These are phyloP conservation scores for Sphagnum fallax DNA, from an alignment of 228 moss, liverwort and hornwort species.

Conservation along the genomic window DNA sequence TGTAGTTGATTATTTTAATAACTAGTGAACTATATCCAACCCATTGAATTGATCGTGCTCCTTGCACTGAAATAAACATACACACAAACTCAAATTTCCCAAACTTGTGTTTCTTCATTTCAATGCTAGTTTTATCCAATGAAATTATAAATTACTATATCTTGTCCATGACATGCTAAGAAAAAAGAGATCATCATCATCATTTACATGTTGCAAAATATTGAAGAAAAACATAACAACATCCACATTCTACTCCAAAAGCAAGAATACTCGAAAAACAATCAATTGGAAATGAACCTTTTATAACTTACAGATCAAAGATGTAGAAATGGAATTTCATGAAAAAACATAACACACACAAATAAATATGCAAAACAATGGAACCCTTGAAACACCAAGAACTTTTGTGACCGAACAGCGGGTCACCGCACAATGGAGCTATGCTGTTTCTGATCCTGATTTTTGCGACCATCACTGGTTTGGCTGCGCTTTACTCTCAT, in stretches of 20 bases:
- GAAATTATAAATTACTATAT: not conserved
- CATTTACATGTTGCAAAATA: constrained; percentile 51
- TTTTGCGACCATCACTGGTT: no score
- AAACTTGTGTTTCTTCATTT: no score
- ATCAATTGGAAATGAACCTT: no score
- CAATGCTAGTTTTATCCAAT: no score
- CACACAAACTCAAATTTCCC: not conserved
- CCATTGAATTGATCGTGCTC: constrained; percentile 60
- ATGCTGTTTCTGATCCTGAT: no score
- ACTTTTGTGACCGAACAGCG: no score
- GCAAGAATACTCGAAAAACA: not conserved
- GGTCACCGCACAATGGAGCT: no score
- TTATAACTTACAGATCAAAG: not conserved
- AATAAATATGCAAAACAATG: no score
- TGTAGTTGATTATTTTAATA: constrained; percentile 70
- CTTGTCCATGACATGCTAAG: no score
- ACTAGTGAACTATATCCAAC: constrained; percentile 55
- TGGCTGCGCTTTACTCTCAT: no score
- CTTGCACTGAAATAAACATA: constrained; percentile 41
- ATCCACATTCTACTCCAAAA: constrained; percentile 57
- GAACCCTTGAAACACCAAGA: no score
- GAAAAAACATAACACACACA: no score
- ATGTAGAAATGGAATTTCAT: not conserved
- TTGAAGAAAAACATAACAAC: constrained; percentile 74
- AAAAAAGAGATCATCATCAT: not conserved